phyloP scores from a whole-genome alignment of 352 stramenopile species.

The Phytophthora litchii region DNA sequence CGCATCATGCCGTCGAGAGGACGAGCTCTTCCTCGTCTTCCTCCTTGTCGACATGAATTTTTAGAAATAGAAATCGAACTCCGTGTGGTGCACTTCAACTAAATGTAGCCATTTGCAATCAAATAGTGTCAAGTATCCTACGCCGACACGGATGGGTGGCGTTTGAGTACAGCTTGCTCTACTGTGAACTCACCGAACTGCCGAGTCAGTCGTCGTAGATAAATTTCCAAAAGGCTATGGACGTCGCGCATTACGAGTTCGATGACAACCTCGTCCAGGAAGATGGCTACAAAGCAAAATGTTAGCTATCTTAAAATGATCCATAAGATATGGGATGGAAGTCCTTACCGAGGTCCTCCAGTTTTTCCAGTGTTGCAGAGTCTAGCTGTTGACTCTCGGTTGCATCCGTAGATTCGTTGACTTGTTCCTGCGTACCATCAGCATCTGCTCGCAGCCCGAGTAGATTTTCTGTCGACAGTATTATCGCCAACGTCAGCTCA shows the following conservation, averaged over 20 bases:
- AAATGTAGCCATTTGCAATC: background rate
- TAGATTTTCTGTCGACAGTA: slow-evolving; percentile 48
- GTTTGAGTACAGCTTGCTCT: slow-evolving; percentile 49
- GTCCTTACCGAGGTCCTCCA: slow-evolving; percentile 61
- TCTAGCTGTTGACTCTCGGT: slow-evolving; percentile 33
- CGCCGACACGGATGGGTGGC: slow-evolving; percentile 34
- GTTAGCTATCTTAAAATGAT: no score
- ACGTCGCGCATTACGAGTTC: slow-evolving; percentile 82
- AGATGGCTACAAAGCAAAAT: slow-evolving; percentile 47
- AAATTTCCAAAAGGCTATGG: slow-evolving; percentile 68
- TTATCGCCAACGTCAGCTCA: background rate
- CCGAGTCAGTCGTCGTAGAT: slow-evolving; percentile 59
- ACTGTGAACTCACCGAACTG: slow-evolving; percentile 70
- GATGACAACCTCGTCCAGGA: slow-evolving; percentile 81
- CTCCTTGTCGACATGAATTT: slow-evolving; percentile 6
- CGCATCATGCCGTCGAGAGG: slow-evolving; percentile 9
- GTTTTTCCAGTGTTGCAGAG: slow-evolving; percentile 37
- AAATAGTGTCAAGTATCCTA: background rate
- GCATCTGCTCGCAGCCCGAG: slow-evolving; percentile 57
- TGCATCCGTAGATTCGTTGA: slow-evolving; percentile 46
- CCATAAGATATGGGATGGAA: background rate
- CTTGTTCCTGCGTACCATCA: slow-evolving; percentile 58
- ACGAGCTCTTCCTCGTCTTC: slow-evolving; percentile 16
- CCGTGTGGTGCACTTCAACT: background rate
- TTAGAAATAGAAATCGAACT: slow-evolving; percentile 4